phyloP scores from a whole-genome alignment of 257 asterid genomes.

The Agastache rugosa region DNA sequence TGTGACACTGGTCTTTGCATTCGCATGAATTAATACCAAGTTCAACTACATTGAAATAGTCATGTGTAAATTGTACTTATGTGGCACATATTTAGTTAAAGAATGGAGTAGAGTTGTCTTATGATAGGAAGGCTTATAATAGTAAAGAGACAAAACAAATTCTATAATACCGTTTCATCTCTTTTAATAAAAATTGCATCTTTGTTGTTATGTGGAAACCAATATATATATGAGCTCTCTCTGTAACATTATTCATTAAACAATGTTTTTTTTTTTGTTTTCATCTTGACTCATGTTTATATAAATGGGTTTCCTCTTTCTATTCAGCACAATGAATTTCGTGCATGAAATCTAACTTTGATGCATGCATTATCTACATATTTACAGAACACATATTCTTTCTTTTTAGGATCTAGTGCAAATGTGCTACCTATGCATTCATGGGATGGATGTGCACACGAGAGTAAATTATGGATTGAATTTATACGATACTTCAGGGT shows the following conservation, averaged over 20 bases:
- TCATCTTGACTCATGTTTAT: background rate
- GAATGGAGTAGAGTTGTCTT: background rate
- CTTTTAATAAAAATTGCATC: background rate
- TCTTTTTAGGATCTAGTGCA: slow-evolving; percentile 2
- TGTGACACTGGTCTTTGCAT: background rate
- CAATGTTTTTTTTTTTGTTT: slow-evolving; percentile 6
- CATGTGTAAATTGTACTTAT: background rate
- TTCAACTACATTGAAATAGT: background rate
- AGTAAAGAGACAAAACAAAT: background rate
- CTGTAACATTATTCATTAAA: background rate
- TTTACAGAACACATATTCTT: background rate
- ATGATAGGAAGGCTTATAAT: background rate
- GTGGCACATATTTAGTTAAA: background rate
- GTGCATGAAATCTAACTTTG: background rate
- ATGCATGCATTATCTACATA: background rate
- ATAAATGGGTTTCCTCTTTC: background rate
- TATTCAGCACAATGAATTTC: background rate
- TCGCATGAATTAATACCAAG: background rate
- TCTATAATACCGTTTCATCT: background rate
- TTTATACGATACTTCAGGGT: background rate
- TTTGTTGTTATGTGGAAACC: background rate
- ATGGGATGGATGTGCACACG: background rate
- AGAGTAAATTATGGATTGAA: slow-evolving; percentile 1
- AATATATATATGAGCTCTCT: background rate
- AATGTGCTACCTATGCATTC: background rate